phyloP scores from a whole-genome alignment of 2,329 filamentous ascomycete species.

The Mollisia scopiformis region DNA sequence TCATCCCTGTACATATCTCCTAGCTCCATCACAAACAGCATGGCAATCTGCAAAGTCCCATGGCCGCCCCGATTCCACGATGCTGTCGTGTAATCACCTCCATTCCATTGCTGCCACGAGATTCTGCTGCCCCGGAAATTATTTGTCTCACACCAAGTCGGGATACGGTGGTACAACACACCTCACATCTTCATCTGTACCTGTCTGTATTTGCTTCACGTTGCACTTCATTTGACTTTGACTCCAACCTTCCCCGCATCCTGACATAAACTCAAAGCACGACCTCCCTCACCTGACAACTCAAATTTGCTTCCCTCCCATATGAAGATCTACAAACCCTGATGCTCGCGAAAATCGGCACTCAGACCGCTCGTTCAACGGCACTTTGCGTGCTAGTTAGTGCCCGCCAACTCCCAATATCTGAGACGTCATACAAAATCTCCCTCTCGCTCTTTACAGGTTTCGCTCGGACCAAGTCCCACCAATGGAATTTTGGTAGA shows the following conservation, averaged over 20 bases:
- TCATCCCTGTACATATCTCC: not conserved
- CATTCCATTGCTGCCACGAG: no score
- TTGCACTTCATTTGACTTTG: not conserved
- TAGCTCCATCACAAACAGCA: slow-evolving; percentile 1
- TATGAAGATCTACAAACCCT: not conserved
- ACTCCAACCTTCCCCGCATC: no score
- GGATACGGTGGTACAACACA: not conserved
- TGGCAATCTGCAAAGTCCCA: slow-evolving; percentile 6
- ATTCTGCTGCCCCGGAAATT: no score
- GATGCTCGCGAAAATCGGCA: not conserved
- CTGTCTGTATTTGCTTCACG: not conserved
- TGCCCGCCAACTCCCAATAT: not conserved
- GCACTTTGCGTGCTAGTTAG: not conserved
- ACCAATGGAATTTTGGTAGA: not conserved
- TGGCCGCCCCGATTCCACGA: no score
- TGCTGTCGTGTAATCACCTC: not conserved
- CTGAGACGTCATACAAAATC: not conserved
- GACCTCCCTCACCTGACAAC: not conserved
- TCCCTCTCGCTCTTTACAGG: not conserved
- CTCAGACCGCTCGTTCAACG: not conserved
- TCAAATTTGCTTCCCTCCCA: not conserved
- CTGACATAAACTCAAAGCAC: not conserved
- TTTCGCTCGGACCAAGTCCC: no score
- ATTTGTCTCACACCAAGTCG: no score
- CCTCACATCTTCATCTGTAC: not conserved